Evolutionary conservation across 129 eudicot species (phyloP).

Genomic region (Silybum marianum): DNA sequence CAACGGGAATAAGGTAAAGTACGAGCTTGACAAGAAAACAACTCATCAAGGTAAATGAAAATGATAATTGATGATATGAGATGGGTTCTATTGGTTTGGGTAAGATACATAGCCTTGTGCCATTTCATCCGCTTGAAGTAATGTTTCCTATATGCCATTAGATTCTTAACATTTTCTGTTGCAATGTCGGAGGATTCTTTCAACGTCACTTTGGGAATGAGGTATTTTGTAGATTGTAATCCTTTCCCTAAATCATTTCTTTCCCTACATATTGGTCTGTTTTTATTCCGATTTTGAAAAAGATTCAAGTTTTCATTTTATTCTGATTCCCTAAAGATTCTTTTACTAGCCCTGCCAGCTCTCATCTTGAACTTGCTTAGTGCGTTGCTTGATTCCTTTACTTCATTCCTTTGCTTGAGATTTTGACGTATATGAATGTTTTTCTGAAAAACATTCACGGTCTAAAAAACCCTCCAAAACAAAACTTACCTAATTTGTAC

Average conservation of each 20-base stretch:
- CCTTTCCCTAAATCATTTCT: not conserved
- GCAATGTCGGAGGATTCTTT: constrained; percentile 90
- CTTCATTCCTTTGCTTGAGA: constrained; percentile 22
- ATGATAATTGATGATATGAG: too few species aligned
- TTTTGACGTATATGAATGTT: too few species aligned
- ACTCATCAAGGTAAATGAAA: too few species aligned
- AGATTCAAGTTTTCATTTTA: constrained; percentile 3
- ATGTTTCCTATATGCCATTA: not conserved
- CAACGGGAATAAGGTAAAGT: too few species aligned
- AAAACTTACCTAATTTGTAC: too few species aligned
- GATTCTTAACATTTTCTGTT: constrained; percentile 25
- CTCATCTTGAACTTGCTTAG: constrained; percentile 16
- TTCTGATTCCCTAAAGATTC: not conserved
- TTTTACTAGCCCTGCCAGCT: constrained; percentile 11
- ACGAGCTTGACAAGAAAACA: too few species aligned
- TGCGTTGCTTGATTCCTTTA: constrained; percentile 11
- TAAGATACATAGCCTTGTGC: constrained; percentile 21
- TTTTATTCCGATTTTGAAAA: not conserved
- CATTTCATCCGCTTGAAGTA: constrained; percentile 15
- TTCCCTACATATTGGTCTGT: not conserved
- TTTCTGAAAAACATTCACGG: too few species aligned
- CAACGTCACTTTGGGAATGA: constrained; percentile 97
- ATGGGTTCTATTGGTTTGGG: constrained; percentile 29
- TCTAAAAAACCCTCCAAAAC: too few species aligned
- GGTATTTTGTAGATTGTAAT: constrained; percentile 42